Evolutionary conservation across 371 early-diverging fungal species (phyloP), one percentile per base, ranked within the genome.

Genomic region (Haplosporangium sp.): DNA sequence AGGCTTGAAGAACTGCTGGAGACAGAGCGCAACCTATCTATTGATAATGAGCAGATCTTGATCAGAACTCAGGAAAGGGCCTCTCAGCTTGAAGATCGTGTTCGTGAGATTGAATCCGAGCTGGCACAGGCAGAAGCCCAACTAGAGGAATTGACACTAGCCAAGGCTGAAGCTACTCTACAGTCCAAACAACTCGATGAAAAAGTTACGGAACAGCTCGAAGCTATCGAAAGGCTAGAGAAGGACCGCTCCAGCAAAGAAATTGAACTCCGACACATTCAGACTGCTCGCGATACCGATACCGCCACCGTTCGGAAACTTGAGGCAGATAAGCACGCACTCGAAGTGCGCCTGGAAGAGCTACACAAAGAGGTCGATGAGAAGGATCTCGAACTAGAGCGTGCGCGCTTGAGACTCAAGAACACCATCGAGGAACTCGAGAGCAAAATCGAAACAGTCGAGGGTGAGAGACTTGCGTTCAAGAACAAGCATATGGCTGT

Each of bases 21-120:
- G 45, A 85, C 90, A 13, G 96, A 96, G 82, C 86, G 91, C 57
- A 89, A 88, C 61, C 87, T 93, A 0, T 91, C 93, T 4, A 85
- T 91, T 60, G 93, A 95, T 69, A 93, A 94, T 73, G 92, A 93
- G 53, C 95, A 93, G 78, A 93, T 95, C 39, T 84, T 96, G 55
- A 82, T 88, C 47, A 88, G 94, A 42, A 91, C 93, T 2, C 94
- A 94, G 72, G 85, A 90, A 59, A 85, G 93, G 17, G 92, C 92
- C 65, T 83, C 88, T 0, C 89, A 84, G 38, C 78, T 95, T 38
- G 89, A 88, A 47, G 94, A 95, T 45, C 86, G 88, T n/a, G 81
- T 94, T 13, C 85, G 86, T 3, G 89, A 91, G 56, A 85, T 92
- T 56, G 84, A 87, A 7, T 77, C 72, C 0, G 89, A 90, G 27